Percentiles rank a stretch among this genome's conserved stretches.
phyloP scores from a whole-genome alignment of 2,329 filamentous ascomycete species.

The Orbilia quercus region DNA sequence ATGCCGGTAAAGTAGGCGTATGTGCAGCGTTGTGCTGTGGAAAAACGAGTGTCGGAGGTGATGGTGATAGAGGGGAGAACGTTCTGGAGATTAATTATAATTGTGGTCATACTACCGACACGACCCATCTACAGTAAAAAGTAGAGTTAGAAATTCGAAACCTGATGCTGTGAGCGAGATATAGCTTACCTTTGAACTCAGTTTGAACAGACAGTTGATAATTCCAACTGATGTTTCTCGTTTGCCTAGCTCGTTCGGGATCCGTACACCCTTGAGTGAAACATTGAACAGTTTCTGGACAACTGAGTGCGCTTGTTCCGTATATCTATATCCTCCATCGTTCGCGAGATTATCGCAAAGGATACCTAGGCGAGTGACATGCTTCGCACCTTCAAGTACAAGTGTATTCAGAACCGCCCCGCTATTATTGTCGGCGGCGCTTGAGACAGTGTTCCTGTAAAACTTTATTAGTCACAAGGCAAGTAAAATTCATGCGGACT shows the following conservation, averaged over 20 bases:
- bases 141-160: background rate
- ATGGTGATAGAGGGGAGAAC: slow-evolving; percentile 45
- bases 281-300: slow-evolving; percentile 51
- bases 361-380: slow-evolving; percentile 46
- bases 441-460: slow-evolving; percentile 44
- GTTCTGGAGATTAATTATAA: slow-evolving; percentile 52
- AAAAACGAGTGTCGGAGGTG: slow-evolving; percentile 52
- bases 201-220: slow-evolving; percentile 54
- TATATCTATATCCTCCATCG: slow-evolving; percentile 40
- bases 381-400: slow-evolving; percentile 38
- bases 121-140: slow-evolving; percentile 42
- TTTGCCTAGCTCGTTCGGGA: slow-evolving; percentile 41
- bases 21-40: slow-evolving; percentile 50
- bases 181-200: slow-evolving; percentile 37
- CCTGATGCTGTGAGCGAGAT: too few relatives aligned
- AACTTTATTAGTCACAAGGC: background rate
- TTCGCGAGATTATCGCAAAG: slow-evolving; percentile 37
- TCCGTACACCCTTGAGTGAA: slow-evolving; percentile 41
- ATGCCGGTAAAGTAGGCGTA: slow-evolving; percentile 55
- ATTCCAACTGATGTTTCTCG: slow-evolving; percentile 50
- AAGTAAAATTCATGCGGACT: background rate
- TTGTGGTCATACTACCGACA: slow-evolving; percentile 52
- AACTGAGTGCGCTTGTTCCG: slow-evolving; percentile 49
- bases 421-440: slow-evolving; percentile 46
- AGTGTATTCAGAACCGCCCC: slow-evolving; percentile 44